Evolutionary conservation across 495 filamentous ascomycete genomes (phyloP), one percentile per base, ranked within the genome.

Genomic region (Staphylotrichum tortipilum): DNA sequence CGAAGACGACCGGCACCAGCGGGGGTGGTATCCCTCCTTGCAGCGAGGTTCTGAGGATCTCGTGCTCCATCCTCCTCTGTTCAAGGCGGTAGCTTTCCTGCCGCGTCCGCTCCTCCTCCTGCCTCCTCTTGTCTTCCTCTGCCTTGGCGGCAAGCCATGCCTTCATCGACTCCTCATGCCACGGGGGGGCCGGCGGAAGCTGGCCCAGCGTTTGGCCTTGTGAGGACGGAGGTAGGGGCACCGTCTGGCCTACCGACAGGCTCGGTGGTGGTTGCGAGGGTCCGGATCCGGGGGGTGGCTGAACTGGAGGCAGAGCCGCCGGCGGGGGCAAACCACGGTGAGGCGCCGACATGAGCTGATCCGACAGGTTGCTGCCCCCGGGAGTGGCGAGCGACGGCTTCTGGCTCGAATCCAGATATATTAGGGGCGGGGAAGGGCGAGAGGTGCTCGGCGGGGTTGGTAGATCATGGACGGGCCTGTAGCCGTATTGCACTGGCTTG

Each of bases 1-100:
- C 84, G 63, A 96, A 95, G 43, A 98, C 85, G 54, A 94, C 76
- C 15, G 92, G 92, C 31, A 96, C 78, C 75, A 95, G 79, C 34
- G 85, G 74, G 31, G 89, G 88, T 17, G 92, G 89, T 31, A 98
- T 78, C 18, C 89, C 89, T 22, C 85, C 82, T 50, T 77, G 73
- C 52, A 94, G 65, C 28, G 89, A 88, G 47, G 92, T 86, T 52
- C 79, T 74, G 48, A 98, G 66, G 69, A 98, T 94, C 43, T 82
- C 80, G 62, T 86, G 80, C 63, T 97, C 91, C 45, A 58, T 77
- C 61, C 76, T 84, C 41, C 91, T 80, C 64, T 88, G 86, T 63
- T 96, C 91, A 37, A 94, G 67, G 37, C 80, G 77, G 26, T 84
- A 69, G 19, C 73, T 71, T 63, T 91, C 89, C 61, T 95, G 89